Conservation (phyloP, 352 stramenopile species). For the Phytophthora pini region DNA sequence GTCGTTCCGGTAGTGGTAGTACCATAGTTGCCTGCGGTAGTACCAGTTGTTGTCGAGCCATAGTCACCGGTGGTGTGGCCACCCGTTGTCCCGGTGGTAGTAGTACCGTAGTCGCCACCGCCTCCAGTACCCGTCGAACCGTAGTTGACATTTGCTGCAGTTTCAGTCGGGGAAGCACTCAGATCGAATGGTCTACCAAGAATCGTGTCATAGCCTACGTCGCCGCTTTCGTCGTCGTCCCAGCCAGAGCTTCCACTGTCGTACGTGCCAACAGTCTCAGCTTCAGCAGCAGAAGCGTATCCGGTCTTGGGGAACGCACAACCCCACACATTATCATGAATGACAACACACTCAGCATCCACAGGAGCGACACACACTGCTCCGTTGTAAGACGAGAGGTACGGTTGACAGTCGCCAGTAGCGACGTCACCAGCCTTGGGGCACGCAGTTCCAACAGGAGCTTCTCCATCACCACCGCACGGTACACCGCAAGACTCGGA, state of each 20-base stretch:
- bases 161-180: no score
- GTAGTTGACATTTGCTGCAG: not conserved
- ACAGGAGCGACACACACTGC: not conserved
- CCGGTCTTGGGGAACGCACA: slow-evolving; percentile 12
- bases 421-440: not conserved
- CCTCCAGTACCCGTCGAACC: not conserved
- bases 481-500: not conserved
- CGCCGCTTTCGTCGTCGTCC: not conserved
- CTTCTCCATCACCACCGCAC: not conserved
- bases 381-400: not conserved
- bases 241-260: not conserved
- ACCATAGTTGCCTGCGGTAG: no score
- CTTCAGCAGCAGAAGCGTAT: slow-evolving; percentile 15
- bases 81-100: no score
- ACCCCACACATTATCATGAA: not conserved
- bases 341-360: slow-evolving; percentile 4
- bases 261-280: slow-evolving; percentile 4
- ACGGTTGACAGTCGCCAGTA: not conserved
- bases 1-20: no score
- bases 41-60: not conserved
- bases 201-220: not conserved
- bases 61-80: not conserved
- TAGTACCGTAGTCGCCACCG: no score
- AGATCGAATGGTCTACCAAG: slow-evolving; percentile 4
- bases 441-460: not conserved